Percentiles rank a stretch among this genome's conserved stretches.
Evolutionary conservation across 331 rosid genomes (phyloP).

Genomic region (Acacia concinna): DNA sequence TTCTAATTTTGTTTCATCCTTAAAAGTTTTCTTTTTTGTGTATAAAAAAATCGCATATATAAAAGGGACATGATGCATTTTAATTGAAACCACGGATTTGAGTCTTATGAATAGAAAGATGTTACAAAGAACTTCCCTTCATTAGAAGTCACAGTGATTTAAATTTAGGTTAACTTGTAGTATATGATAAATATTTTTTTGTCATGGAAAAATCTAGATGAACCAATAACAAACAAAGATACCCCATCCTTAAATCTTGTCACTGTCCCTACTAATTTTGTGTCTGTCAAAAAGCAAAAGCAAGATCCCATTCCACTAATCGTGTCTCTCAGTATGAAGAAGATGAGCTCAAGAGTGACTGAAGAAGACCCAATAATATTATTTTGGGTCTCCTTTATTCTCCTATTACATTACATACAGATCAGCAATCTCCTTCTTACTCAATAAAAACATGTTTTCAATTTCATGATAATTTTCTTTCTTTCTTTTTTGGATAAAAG

Average conservation of each 20-base stretch:
- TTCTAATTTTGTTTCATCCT: neutral
- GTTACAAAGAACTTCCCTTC: neutral
- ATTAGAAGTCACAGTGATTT: neutral
- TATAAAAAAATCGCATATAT: neutral
- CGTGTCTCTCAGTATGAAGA: slow-evolving; percentile 26
- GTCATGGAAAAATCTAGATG: slow-evolving; percentile 13
- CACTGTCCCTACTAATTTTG: slow-evolving; percentile 30
- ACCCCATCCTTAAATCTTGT: slow-evolving; percentile 37
- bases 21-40: too few species aligned
- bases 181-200: neutral
- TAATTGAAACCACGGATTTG: neutral
- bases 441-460: neutral
- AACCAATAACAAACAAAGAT: slow-evolving; percentile 28
- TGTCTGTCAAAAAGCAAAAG: slow-evolving; percentile 22
- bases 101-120: neutral
- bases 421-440: slow-evolving; percentile 22
- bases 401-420: neutral
- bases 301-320: slow-evolving; percentile 10
- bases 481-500: neutral
- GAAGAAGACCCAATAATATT: slow-evolving; percentile 14
- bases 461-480: neutral
- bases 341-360: slow-evolving; percentile 12
- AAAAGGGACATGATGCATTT: neutral
- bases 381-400: slow-evolving; percentile 26
- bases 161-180: neutral